Conservation (phyloP, 164 flowering plant genomes). For the Magnolia officinalis region DNA sequence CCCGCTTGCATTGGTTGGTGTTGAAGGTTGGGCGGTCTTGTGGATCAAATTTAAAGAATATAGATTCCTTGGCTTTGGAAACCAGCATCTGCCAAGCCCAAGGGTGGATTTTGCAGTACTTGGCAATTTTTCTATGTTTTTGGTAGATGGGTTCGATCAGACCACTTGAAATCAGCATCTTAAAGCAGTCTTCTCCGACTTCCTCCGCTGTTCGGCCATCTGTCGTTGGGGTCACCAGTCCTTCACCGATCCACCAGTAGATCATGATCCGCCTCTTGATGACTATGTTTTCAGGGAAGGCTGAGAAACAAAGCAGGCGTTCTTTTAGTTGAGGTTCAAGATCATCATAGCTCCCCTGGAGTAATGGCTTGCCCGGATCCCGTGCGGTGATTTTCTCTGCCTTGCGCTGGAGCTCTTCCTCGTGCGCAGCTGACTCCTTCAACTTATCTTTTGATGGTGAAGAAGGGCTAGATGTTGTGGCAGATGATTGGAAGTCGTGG, state of each 20-base stretch:
- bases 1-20: background rate
- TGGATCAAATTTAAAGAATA: slow-evolving; percentile 15
- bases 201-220: slow-evolving; percentile 12
- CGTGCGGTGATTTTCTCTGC: background rate
- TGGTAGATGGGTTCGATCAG: slow-evolving; percentile 26
- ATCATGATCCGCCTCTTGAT: slow-evolving; percentile 32
- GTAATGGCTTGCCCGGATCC: background rate
- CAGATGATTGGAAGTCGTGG: background rate
- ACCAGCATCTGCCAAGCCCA: slow-evolving; percentile 18
- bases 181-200: slow-evolving; percentile 10
- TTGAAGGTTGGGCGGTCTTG: background rate
- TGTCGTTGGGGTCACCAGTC: background rate
- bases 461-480: no score
- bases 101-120: slow-evolving; percentile 24
- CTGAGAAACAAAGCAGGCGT: slow-evolving; percentile 34
- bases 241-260: slow-evolving; percentile 49
- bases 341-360: background rate
- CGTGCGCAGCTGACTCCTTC: background rate
- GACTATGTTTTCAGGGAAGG: slow-evolving; percentile 27
- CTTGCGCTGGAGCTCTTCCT: background rate
- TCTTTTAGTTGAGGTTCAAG: slow-evolving; percentile 8
- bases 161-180: slow-evolving; percentile 7
- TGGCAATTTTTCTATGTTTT: background rate
- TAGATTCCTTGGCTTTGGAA: slow-evolving; percentile 7
- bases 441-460: background rate